A percentile compares a stretch with the other conserved stretches of the same genome.
These are phyloP conservation scores for Aspergillus nanangensis DNA, from an alignment of 495 filamentous ascomycete genomes.

Conservation along the genomic window DNA sequence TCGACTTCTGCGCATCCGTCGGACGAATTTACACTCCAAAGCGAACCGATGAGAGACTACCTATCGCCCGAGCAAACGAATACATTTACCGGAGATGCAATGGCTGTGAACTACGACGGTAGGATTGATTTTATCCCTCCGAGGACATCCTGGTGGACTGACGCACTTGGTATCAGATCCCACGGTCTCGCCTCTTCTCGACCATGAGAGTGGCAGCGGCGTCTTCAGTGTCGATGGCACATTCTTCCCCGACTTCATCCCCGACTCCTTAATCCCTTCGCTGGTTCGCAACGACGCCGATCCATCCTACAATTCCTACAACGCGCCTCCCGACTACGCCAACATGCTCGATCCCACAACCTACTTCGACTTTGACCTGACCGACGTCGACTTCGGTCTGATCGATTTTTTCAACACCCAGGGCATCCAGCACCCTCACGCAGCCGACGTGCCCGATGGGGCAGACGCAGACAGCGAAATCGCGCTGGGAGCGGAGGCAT, in stretches of 20 bases:
- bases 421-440: constrained; percentile 23
- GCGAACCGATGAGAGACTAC: constrained; percentile 23
- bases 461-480: constrained; percentile 22
- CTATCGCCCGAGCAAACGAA: constrained; percentile 3
- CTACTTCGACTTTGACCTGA: constrained; percentile 53
- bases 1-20: no score
- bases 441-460: constrained; percentile 9
- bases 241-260: constrained; percentile 33
- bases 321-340: constrained; percentile 20
- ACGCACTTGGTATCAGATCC: neutral
- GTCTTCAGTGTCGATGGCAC: constrained; percentile 31
- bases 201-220: constrained; percentile 30
- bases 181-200: constrained; percentile 21
- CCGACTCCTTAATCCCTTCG: constrained; percentile 26
- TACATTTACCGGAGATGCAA: constrained; percentile 2
- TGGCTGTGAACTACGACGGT: constrained; percentile 20
- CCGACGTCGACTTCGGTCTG: constrained; percentile 55
- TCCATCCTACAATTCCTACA: constrained; percentile 17
- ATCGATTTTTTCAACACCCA: constrained; percentile 53
- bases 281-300: constrained; percentile 23
- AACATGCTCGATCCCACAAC: constrained; percentile 32
- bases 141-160: neutral
- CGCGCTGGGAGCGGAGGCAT: constrained; percentile 30
- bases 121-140: neutral
- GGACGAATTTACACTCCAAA: no score